A percentile compares a stretch with the other conserved stretches of the same genome.
Evolutionary conservation across 305 asterid species (phyloP).

Genomic region (Nicotiana rustica): DNA sequence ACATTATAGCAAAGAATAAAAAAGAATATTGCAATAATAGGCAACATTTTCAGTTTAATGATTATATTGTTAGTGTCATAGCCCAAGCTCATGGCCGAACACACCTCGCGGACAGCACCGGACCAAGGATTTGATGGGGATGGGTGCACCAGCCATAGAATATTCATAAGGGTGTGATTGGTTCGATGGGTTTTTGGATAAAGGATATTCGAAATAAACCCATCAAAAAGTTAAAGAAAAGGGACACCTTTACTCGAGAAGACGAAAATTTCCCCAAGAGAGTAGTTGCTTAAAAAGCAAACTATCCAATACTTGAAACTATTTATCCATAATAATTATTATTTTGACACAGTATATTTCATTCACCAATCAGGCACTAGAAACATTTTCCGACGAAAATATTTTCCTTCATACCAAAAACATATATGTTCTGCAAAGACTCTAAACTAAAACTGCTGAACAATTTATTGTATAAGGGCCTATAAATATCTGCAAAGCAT

Average conservation of each 20-base stretch:
- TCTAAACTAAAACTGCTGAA: neutral
- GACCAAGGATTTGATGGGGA: too few species aligned
- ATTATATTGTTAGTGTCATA: neutral
- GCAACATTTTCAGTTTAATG: neutral
- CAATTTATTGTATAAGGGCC: neutral
- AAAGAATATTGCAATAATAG: neutral
- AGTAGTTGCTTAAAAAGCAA: neutral
- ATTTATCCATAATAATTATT: neutral
- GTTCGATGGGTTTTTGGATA: too few species aligned
- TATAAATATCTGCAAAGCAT: slow-evolving; percentile 6
- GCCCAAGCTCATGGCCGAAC: too few species aligned
- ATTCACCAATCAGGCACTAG: neutral
- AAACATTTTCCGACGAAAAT: neutral
- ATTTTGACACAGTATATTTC: neutral
- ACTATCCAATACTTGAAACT: neutral
- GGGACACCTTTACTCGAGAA: too few species aligned
- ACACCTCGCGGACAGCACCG: too few species aligned
- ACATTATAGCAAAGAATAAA: slow-evolving; percentile 21
- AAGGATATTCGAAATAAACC: too few species aligned
- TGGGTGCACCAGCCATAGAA: too few species aligned
- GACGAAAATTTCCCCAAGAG: too few species aligned
- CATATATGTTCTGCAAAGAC: neutral
- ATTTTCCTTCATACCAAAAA: neutral
- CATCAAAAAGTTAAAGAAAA: too few species aligned
- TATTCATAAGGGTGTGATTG: too few species aligned